Evolutionary conservation across 805 yeast genomes (phyloP).

Genomic region (Wilhelminamyces savonicus): DNA sequence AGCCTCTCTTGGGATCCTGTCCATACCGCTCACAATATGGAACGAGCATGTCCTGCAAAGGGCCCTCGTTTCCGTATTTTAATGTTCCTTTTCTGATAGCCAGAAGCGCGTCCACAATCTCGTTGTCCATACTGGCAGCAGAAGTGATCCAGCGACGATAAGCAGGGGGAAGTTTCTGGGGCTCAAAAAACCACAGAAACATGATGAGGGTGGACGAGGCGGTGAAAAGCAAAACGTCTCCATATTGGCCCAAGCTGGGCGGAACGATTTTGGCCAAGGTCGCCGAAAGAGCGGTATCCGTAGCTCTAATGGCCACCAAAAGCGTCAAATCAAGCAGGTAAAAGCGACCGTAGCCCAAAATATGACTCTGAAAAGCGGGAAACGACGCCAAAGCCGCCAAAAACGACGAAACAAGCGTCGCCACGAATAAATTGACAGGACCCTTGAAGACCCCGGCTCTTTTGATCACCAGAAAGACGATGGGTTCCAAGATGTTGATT

Average conservation of each 20-base stretch:
- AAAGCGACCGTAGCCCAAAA: conserved; percentile 21
- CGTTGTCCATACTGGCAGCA: conserved; percentile 43
- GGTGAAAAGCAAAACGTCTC: conserved; percentile 25
- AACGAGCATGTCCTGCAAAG: conserved; percentile 20
- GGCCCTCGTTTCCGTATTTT: conserved; percentile 28
- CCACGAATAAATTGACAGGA: conserved; percentile 5
- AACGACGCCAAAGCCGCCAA: conserved; percentile 21
- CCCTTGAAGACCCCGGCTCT: not conserved
- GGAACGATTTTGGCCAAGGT: conserved; percentile 6
- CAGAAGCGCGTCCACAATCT: conserved; percentile 25
- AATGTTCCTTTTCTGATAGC: conserved; percentile 22
- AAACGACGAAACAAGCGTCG: conserved; percentile 24
- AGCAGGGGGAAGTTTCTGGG: conserved; percentile 35
- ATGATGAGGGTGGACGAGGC: conserved; percentile 26
- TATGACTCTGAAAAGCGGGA: conserved; percentile 26
- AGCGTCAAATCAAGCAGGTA: conserved; percentile 31
- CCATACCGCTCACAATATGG: conserved; percentile 26
- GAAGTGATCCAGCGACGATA: conserved; percentile 43
- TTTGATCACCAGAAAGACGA: conserved; percentile 9
- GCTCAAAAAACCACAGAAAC: conserved; percentile 34
- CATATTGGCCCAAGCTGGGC: conserved; percentile 5
- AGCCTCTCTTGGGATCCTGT: conserved; percentile 25
- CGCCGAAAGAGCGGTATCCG: conserved; percentile 26
- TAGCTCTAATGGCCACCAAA: conserved; percentile 28
- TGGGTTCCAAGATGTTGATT: conserved; percentile 24